A percentile compares a stretch with the other conserved stretches of the same genome.
These are phyloP conservation scores for Tetrahymena malaccensis DNA, from an alignment of 73 alveolate species.

Conservation along the genomic window DNA sequence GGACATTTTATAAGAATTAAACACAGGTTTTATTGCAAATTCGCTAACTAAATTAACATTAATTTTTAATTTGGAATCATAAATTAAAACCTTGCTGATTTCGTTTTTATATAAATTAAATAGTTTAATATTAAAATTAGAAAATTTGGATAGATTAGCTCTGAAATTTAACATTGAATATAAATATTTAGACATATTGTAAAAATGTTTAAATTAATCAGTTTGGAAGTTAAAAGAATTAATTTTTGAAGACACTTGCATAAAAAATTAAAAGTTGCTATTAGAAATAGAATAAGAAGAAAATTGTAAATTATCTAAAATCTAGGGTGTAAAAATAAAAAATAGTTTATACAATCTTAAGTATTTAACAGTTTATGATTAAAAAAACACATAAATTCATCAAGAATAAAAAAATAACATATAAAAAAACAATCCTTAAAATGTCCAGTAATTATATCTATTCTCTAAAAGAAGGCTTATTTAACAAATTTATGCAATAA, in stretches of 20 bases:
- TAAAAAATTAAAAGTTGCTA: not conserved
- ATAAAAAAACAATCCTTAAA: not conserved
- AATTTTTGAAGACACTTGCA: not conserved
- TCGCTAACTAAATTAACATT: not conserved
- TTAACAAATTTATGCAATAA: not conserved
- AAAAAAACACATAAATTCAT: not conserved
- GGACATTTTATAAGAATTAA: not conserved
- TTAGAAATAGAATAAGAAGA: not conserved
- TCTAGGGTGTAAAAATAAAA: not conserved
- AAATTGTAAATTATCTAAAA: not conserved
- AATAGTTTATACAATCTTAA: not conserved
- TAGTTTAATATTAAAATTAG: not conserved
- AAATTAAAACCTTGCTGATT: not conserved
- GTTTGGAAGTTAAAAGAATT: not conserved
- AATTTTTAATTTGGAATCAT: not conserved
- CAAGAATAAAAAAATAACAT: not conserved
- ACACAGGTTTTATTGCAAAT: not conserved
- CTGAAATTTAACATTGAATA: not conserved
- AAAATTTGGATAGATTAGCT: not conserved
- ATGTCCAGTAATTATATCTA: not conserved
- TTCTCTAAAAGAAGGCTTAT: not conserved
- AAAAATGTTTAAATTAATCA: not conserved
- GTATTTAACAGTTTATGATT: not conserved
- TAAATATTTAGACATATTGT: not conserved
- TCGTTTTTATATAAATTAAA: not conserved